Conservation (phyloP, 495 filamentous ascomycete genomes). For the Neurospora africana region DNA sequence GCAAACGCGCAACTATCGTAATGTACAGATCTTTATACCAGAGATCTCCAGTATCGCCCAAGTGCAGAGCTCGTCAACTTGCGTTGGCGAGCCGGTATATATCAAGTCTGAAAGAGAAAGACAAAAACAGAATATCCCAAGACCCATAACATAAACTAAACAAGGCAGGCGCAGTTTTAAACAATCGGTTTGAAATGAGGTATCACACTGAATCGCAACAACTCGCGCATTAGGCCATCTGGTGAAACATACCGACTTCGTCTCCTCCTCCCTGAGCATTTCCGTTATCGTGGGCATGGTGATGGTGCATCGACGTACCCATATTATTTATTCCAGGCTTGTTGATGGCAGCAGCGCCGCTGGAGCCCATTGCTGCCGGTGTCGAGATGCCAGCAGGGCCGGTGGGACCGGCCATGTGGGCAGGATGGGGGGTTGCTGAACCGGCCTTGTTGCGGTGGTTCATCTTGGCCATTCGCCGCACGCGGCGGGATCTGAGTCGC, state of each 20-base stretch:
- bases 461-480: slow-evolving; percentile 91
- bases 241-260: slow-evolving; percentile 94
- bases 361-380: slow-evolving; percentile 36
- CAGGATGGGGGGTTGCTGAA: slow-evolving; percentile 31
- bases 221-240: slow-evolving; percentile 48
- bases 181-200: slow-evolving; percentile 27
- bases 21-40: slow-evolving; percentile 33
- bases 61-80: slow-evolving; percentile 21
- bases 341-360: slow-evolving; percentile 36
- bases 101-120: slow-evolving; percentile 24
- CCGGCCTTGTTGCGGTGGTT: slow-evolving; percentile 61
- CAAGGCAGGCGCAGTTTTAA: slow-evolving; percentile 11
- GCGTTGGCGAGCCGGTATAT: slow-evolving; percentile 36
- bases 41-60: slow-evolving; percentile 25
- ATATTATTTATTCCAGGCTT: slow-evolving; percentile 52
- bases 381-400: slow-evolving; percentile 44
- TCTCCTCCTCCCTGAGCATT: slow-evolving; percentile 58
- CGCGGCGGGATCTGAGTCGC: slow-evolving; percentile 76
- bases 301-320: slow-evolving; percentile 46
- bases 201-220: slow-evolving; percentile 45
- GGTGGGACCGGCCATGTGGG: slow-evolving; percentile 40
- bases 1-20: slow-evolving; percentile 29
- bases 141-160: slow-evolving; percentile 17
- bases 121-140: slow-evolving; percentile 13
- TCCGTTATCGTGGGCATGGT: slow-evolving; percentile 68